A percentile compares a stretch with the other conserved stretches of the same genome.
Evolutionary conservation across 768 basidiomycete genomes (phyloP).

Genomic region (Pisolithus orientalis): DNA sequence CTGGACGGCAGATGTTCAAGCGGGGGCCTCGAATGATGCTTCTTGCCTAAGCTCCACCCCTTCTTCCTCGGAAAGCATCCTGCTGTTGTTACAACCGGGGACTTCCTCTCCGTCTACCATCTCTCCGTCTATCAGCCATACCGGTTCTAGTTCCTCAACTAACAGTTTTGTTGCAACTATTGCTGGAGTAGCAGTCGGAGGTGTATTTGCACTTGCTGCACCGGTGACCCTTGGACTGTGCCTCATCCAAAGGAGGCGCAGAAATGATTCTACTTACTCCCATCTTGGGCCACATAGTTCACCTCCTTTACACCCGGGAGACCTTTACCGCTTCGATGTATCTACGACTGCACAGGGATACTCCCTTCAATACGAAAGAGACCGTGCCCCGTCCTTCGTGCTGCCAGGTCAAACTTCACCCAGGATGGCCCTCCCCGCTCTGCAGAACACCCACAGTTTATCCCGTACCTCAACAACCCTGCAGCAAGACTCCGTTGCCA

Average conservation of each 20-base stretch:
- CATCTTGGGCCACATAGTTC: too few species aligned
- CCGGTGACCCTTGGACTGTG: conserved; percentile 46
- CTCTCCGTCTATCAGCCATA: neutral
- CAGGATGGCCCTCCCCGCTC: too few species aligned
- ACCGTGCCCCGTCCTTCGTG: too few species aligned
- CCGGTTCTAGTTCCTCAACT: conserved; percentile 1
- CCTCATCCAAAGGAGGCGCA: conserved; percentile 31
- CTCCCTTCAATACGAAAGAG: too few species aligned
- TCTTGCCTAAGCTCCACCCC: too few species aligned
- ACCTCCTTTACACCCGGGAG: conserved; percentile 24
- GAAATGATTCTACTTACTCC: conserved; percentile 9
- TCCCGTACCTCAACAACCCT: conserved; percentile 6
- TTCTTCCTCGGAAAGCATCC: too few species aligned
- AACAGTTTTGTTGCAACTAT: too few species aligned
- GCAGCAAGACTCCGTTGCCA: conserved; percentile 9
- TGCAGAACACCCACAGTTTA: too few species aligned
- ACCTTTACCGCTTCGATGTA: conserved; percentile 17
- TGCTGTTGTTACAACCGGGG: too few species aligned
- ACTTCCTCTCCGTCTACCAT: neutral
- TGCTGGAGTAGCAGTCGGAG: conserved; percentile 33
- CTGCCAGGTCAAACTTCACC: too few species aligned
- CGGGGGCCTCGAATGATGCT: too few species aligned
- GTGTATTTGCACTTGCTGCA: conserved; percentile 47
- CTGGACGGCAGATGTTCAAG: conserved; percentile 48
- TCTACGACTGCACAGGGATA: too few species aligned